Conservation (phyloP, 352 stramenopile genomes). For the Phytophthora sp. region DNA sequence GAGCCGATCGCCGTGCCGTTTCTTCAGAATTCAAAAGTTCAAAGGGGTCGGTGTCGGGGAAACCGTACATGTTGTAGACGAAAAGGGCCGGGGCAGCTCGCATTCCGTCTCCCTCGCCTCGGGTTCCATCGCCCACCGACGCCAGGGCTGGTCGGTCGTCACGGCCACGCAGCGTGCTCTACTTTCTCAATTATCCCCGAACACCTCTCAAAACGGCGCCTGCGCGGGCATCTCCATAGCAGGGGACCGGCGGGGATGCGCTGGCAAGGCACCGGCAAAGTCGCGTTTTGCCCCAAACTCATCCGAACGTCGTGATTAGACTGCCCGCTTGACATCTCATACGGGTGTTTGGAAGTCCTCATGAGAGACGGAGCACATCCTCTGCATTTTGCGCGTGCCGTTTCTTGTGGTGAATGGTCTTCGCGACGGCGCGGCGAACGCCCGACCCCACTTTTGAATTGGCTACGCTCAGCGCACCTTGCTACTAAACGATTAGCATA, state of each 20-base stretch:
- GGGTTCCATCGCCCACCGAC: neutral
- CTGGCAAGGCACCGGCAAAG: neutral
- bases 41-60: neutral
- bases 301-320: neutral
- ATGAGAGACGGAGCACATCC: neutral
- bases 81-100: slow-evolving; percentile 4
- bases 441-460: slow-evolving; percentile 19
- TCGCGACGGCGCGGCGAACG: neutral
- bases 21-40: slow-evolving; percentile 15
- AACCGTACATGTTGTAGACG: neutral
- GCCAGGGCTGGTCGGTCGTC: neutral
- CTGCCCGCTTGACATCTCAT: neutral
- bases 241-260: neutral
- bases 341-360: neutral
- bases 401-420: neutral
- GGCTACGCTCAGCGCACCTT: slow-evolving; percentile 8
- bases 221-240: slow-evolving; percentile 6
- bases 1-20: slow-evolving; percentile 1
- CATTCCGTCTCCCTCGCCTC: too few species aligned
- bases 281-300: neutral
- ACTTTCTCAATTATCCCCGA: slow-evolving; percentile 13
- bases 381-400: neutral
- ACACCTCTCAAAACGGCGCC: slow-evolving; percentile 17
- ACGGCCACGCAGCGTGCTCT: too few species aligned
- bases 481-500: neutral